These are phyloP conservation scores for Mrakia blollopis DNA, from an alignment of 768 basidiomycete genomes.

Conservation along the genomic window DNA sequence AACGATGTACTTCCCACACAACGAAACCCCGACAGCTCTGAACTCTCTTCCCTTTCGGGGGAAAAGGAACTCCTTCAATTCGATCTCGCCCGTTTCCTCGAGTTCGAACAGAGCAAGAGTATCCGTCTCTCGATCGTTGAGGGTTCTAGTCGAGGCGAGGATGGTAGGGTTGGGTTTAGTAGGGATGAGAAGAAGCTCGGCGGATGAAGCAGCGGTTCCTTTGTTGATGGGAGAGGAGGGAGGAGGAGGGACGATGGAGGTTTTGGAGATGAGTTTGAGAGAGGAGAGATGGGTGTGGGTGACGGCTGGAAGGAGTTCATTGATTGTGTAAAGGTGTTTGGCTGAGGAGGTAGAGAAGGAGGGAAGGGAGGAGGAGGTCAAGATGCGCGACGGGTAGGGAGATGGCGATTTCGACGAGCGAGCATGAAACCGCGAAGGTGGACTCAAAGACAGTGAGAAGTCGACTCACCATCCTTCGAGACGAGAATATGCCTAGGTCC, in stretches of 20 bases:
- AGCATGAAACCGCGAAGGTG: neutral
- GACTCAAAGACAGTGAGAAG: neutral
- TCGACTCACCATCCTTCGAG: conserved; percentile 21
- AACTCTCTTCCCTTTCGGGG: conserved; percentile 31
- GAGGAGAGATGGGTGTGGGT: neutral
- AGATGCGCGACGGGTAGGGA: neutral
- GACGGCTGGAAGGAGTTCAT: conserved; percentile 31
- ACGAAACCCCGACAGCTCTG: conserved; percentile 15
- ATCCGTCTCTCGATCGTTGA: conserved; percentile 23
- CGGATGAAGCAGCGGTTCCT: conserved; percentile 5
- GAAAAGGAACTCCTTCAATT: conserved; percentile 10
- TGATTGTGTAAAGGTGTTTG: conserved; percentile 29
- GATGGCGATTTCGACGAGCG: neutral
- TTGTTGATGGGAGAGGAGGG: conserved; percentile 5
- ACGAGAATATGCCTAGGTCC: conserved; percentile 30
- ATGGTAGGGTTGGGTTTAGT: conserved; percentile 13
- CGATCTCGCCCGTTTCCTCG: conserved; percentile 12
- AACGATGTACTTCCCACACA: conserved; percentile 20
- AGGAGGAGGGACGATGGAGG: conserved; percentile 28
- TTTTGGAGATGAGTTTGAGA: conserved; percentile 19
- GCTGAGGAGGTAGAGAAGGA: neutral
- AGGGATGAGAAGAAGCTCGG: conserved; percentile 29
- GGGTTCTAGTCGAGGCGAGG: conserved; percentile 23
- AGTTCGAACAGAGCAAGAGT: conserved; percentile 11
- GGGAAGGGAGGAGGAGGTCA: neutral